phyloP scores from a whole-genome alignment of 495 filamentous ascomycete species.

The Talaromyces nanjingensis region DNA sequence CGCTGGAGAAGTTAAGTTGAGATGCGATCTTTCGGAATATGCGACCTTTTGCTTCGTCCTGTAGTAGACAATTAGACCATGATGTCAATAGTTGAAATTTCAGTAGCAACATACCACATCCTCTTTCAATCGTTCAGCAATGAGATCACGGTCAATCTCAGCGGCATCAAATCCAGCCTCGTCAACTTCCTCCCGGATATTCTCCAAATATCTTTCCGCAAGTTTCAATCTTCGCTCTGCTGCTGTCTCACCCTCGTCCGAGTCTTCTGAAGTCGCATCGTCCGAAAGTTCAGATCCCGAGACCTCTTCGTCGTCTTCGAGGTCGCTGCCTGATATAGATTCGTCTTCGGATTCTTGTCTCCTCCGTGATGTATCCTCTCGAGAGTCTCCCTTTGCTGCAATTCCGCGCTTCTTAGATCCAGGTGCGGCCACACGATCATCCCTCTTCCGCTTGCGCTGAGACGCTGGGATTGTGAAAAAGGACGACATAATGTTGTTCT shows the following conservation, averaged over 20 bases:
- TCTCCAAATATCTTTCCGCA: conserved; percentile 88
- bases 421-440: conserved; percentile 40
- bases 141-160: conserved; percentile 84
- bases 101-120: conserved; percentile 57
- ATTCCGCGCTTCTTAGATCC: conserved; percentile 51
- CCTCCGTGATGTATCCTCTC: conserved; percentile 20
- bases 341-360: conserved; percentile 46
- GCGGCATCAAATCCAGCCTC: conserved; percentile 85
- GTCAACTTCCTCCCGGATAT: conserved; percentile 69
- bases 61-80: conserved; percentile 8
- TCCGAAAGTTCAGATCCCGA: conserved; percentile 36
- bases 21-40: conserved; percentile 72
- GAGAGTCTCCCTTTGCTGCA: conserved; percentile 26
- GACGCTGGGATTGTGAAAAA: conserved; percentile 77
- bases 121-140: conserved; percentile 82
- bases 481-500: conserved; percentile 55
- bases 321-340: conserved; percentile 83
- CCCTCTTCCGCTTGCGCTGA: conserved; percentile 74
- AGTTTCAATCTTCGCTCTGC: conserved; percentile 81
- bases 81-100: neutral
- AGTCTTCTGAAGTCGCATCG: conserved; percentile 42
- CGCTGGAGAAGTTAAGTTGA: conserved; percentile 55
- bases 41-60: conserved; percentile 85
- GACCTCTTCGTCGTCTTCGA: conserved; percentile 52
- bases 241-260: conserved; percentile 70